Base-by-base conservation (phyloP, 306 rosid genomes). In the Fragaria iinumae region DNA sequence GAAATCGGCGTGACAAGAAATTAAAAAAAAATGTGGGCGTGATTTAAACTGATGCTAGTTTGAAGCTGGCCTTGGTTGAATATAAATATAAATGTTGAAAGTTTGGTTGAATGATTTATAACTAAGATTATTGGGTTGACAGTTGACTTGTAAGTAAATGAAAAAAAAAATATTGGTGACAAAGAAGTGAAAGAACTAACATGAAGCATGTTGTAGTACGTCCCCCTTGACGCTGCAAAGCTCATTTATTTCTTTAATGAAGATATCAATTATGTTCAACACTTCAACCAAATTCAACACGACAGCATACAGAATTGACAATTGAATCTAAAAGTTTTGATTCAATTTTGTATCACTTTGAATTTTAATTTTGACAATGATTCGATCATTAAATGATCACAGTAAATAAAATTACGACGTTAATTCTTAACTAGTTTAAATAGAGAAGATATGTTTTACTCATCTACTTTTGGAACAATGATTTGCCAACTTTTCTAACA, bases 11-110 rank as follows among this genome's bases (percentile, higher is more conserved):
- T 74, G 77, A 6, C 21, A n/a, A 52, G 1, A 27, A 25, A 16
- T 32, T 0, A 8, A 3, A 4, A 7, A 4, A 39, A 23, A 23
- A 13, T 56, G 18, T 73, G 29, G n/a, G 77, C 77, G 56, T 44
- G 70, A 74, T 60, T 59, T 29, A 74, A 74, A 18, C 20, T 27
- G 45, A 60, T 59, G n/a, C 69, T 39, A 56, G 20, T n/a, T 38
- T 18, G 11, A 6, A 50, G 64, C 10, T 2, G 66, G 6, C 3
- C 36, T 72, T 36, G 25, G 60, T 55, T 55, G 68, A 18, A 57
- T 9, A 43, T 41, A 13, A 41, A 43, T 41, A 68, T 44, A 43
- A 34, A 32, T 29, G 32, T 60, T 43, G 47, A 74, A 74, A 60
- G 77, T 74, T 44, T 60, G 60, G 59, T 27, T 44, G n/a, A 50